These are phyloP conservation scores for Hypoxylon sp. DNA, from an alignment of 2,329 filamentous ascomycete genomes.

Conservation along the genomic window DNA sequence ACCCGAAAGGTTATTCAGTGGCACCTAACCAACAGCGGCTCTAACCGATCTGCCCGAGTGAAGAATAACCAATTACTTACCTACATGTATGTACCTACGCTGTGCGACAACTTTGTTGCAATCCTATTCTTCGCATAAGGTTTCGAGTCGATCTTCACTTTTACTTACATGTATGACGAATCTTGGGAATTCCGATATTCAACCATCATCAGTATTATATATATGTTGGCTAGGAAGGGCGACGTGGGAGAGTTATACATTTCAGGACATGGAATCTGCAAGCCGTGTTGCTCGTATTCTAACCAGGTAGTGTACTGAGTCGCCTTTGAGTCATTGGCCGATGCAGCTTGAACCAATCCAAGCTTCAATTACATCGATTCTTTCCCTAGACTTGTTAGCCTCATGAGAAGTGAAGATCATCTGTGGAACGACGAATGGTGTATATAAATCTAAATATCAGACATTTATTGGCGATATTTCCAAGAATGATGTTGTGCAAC, in stretches of 20 bases:
- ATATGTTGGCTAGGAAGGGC: background rate
- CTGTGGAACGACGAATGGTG: background rate
- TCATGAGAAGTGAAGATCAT: slow-evolving; percentile 6
- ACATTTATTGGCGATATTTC: background rate
- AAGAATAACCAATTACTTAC: background rate
- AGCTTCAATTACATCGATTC: slow-evolving; percentile 22
- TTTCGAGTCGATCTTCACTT: background rate
- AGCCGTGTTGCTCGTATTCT: slow-evolving; percentile 17
- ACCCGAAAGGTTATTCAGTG: slow-evolving; percentile 16
- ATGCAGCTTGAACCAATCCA: slow-evolving; percentile 26
- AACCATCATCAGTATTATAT: background rate
- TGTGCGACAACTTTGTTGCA: background rate
- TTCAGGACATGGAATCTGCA: background rate
- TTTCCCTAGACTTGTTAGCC: background rate
- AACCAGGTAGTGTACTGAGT: slow-evolving; percentile 10
- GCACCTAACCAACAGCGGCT: slow-evolving; percentile 2
- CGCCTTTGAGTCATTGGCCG: slow-evolving; percentile 42
- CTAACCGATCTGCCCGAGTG: background rate
- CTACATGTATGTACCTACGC: no score
- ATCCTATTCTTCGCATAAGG: background rate
- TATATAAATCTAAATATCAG: slow-evolving; percentile 9
- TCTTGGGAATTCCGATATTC: background rate
- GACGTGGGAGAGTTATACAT: background rate
- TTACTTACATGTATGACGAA: background rate
- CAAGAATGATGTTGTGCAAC: background rate